phyloP scores from a whole-genome alignment of 1,284 basidiomycete genomes.

The Xerocomus nothofagi region DNA sequence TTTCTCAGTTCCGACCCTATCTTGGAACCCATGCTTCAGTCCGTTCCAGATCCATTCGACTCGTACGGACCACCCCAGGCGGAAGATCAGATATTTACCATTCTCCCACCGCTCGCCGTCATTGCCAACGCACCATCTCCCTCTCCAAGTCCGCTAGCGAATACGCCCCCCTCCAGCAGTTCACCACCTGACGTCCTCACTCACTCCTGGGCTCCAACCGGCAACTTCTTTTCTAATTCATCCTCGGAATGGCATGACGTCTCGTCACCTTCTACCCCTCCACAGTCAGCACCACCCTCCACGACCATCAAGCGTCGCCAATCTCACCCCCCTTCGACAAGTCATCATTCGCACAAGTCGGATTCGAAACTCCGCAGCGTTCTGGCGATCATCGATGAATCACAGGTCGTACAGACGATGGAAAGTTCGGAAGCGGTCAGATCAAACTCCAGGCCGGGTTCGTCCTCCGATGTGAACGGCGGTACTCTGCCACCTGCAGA shows the following conservation, averaged over 20 bases:
- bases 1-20: conserved; percentile 77
- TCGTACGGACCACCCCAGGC: conserved; percentile 86
- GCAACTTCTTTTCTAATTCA: conserved; percentile 43
- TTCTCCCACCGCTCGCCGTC: conserved; percentile 80
- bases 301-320: conserved; percentile 48
- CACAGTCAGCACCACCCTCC: conserved; percentile 43
- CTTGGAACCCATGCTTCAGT: conserved; percentile 87
- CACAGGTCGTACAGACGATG: conserved; percentile 18
- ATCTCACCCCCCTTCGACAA: conserved; percentile 45
- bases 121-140: conserved; percentile 59
- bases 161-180: conserved; percentile 42
- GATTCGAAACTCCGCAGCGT: conserved; percentile 70
- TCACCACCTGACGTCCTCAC: conserved; percentile 38
- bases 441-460: conserved; percentile 16
- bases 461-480: conserved; percentile 29
- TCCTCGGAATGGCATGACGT: conserved; percentile 53
- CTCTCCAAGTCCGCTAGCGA: conserved; percentile 48
- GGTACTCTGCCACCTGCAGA: conserved; percentile 15
- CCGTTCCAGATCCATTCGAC: conserved; percentile 91
- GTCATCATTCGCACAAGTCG: conserved; percentile 49
- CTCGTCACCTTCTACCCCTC: conserved; percentile 41
- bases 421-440: conserved; percentile 16
- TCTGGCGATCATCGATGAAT: conserved; percentile 64
- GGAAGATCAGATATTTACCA: conserved; percentile 91
- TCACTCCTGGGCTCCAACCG: conserved; percentile 41